A percentile compares a stretch with the other conserved stretches of the same genome.
These are phyloP conservation scores for Xylaria scruposa DNA, from an alignment of 495 filamentous ascomycete genomes.

Conservation along the genomic window DNA sequence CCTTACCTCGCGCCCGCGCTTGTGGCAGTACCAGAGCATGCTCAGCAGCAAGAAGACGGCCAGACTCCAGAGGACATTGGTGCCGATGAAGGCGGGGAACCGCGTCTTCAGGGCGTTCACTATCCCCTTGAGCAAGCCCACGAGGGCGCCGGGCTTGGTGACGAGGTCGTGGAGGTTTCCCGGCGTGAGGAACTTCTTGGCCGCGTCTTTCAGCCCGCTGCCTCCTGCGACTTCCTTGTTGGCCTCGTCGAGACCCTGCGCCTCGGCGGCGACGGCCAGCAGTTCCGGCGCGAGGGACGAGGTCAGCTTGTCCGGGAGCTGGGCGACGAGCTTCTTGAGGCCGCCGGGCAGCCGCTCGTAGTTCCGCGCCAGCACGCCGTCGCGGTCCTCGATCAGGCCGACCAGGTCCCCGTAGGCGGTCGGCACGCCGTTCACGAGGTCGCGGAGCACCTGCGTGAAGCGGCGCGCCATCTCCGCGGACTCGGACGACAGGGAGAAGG, in stretches of 20 bases:
- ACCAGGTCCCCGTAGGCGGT: slow-evolving; percentile 92
- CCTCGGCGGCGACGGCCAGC: slow-evolving; percentile 74
- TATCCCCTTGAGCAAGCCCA: slow-evolving; percentile 80
- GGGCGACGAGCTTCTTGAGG: slow-evolving; percentile 85
- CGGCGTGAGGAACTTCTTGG: slow-evolving; percentile 48
- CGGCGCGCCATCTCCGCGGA: slow-evolving; percentile 78
- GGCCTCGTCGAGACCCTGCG: slow-evolving; percentile 68
- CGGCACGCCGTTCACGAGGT: slow-evolving; percentile 88
- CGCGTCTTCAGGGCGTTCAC: slow-evolving; percentile 81
- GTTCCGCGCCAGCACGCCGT: slow-evolving; percentile 74
- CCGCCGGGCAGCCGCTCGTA: slow-evolving; percentile 80
- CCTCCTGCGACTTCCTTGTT: slow-evolving; percentile 20
- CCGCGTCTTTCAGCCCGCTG: slow-evolving; percentile 42
- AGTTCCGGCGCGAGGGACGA: slow-evolving; percentile 77
- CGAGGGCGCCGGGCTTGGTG: slow-evolving; percentile 82
- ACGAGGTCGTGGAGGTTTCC: slow-evolving; percentile 75
- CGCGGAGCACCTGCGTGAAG: slow-evolving; percentile 89
- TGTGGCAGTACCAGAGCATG: slow-evolving; percentile 97
- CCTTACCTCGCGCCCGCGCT: slow-evolving; percentile 83
- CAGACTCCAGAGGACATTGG: slow-evolving; percentile 86
- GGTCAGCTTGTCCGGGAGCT: slow-evolving; percentile 82
- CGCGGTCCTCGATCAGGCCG: slow-evolving; percentile 78
- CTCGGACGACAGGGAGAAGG: slow-evolving; percentile 81
- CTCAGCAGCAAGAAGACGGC: slow-evolving; percentile 85
- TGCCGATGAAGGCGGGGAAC: slow-evolving; percentile 84